Conservation (phyloP, 345 rosid species). For the Ceriops tagal region DNA sequence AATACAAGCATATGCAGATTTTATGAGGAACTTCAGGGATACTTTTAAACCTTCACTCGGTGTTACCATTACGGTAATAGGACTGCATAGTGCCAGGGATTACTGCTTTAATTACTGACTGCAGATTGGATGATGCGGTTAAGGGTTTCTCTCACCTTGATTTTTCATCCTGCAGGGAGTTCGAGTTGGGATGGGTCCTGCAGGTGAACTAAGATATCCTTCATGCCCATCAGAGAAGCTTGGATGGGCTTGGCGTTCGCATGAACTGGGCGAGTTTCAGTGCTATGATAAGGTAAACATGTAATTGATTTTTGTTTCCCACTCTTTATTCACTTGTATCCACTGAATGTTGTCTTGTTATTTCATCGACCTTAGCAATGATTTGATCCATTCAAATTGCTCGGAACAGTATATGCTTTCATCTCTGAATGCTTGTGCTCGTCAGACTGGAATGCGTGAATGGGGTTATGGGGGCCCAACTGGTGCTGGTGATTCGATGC, state of each 20-base stretch:
- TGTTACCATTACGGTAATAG: conserved; percentile 35
- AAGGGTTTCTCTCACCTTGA: conserved; percentile 1
- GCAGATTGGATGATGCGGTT: conserved; percentile 2
- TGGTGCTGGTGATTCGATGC: conserved; percentile 33
- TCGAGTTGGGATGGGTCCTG: conserved; percentile 61
- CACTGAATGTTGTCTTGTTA: too few relatives aligned
- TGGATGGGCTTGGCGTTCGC: conserved; percentile 32
- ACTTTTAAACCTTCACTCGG: conserved; percentile 47
- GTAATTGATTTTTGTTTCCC: neutral
- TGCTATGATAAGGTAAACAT: conserved; percentile 52
- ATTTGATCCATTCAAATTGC: neutral
- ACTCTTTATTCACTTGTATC: too few relatives aligned
- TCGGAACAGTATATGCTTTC: conserved; percentile 47
- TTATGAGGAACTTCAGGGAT: conserved; percentile 50
- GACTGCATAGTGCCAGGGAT: neutral
- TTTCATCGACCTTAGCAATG: neutral
- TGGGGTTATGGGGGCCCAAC: conserved; percentile 47
- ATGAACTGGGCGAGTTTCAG: conserved; percentile 51
- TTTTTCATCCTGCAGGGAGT: conserved; percentile 33
- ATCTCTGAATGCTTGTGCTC: conserved; percentile 42
- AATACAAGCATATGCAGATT: conserved; percentile 50
- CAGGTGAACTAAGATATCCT: conserved; percentile 57
- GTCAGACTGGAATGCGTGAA: conserved; percentile 33
- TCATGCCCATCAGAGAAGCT: conserved; percentile 41
- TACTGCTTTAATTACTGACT: conserved; percentile 1